Conservation (phyloP, 331 rosid genomes). For the Malus hybrid region DNA sequence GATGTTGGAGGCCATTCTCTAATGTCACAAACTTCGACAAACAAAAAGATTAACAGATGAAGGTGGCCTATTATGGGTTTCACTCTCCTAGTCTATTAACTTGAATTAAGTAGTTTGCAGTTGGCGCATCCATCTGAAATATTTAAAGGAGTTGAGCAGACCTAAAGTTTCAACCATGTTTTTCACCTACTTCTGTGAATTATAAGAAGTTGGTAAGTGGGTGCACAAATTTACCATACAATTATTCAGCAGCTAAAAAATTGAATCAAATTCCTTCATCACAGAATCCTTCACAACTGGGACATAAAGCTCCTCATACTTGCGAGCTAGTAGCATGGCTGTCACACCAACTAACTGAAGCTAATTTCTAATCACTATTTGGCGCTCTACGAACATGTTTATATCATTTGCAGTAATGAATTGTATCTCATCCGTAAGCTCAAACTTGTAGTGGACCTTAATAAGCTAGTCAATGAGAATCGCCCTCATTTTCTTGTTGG, state of each 20-base stretch:
- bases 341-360: conserved; percentile 86
- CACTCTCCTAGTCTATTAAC: conserved; percentile 35
- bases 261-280: no score
- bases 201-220: no score
- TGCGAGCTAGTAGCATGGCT: conserved; percentile 76
- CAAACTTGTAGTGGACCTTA: conserved; percentile 84
- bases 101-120: conserved; percentile 62
- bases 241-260: no score
- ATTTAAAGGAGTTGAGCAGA: no score
- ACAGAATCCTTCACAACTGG: conserved; percentile 73
- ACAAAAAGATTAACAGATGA: conserved; percentile 52
- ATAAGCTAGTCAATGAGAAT: conserved; percentile 72
- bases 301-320: conserved; percentile 75
- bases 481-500: conserved; percentile 9
- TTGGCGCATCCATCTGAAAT: conserved; percentile 74
- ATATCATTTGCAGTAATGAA: conserved; percentile 58
- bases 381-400: conserved; percentile 58
- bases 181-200: no score
- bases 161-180: no score
- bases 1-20: no score
- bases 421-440: conserved; percentile 68
- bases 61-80: conserved; percentile 36
- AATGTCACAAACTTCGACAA: conserved; percentile 62
- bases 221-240: no score
- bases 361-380: conserved; percentile 47